phyloP scores from a whole-genome alignment of 257 asterid genomes.

The Fraxinus quadrangulata region DNA sequence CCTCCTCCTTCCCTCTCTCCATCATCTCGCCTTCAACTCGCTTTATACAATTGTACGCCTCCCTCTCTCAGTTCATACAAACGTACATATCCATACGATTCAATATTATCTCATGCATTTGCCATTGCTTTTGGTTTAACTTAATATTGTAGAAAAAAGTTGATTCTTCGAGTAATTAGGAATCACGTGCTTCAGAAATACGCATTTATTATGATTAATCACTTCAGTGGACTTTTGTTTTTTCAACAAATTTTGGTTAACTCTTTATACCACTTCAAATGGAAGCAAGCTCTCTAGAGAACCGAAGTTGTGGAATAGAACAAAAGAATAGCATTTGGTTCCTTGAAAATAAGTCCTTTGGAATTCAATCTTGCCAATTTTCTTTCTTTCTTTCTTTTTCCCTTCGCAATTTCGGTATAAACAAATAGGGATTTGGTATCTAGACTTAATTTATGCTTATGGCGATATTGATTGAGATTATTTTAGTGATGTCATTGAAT shows the following conservation, averaged over 20 bases:
- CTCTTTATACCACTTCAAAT: not conserved
- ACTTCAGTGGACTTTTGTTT: not conserved
- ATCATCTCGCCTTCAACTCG: conserved; percentile 29
- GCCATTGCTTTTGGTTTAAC: not conserved
- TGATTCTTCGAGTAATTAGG: not conserved
- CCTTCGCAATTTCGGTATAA: not conserved
- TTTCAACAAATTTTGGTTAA: not conserved
- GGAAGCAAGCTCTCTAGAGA: not conserved
- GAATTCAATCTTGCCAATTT: not conserved
- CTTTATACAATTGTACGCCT: conserved; percentile 42
- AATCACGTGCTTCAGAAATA: not conserved
- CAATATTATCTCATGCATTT: not conserved
- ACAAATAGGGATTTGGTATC: not conserved
- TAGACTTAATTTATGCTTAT: not conserved
- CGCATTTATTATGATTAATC: not conserved
- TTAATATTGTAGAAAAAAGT: not conserved
- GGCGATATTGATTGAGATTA: not conserved
- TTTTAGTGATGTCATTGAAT: not conserved
- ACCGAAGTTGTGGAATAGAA: no score
- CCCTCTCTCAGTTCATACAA: conserved; percentile 2
- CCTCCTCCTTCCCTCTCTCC: conserved; percentile 36
- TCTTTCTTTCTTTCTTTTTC: no score
- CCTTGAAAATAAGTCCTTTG: not conserved
- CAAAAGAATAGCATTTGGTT: not conserved
- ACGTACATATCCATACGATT: not conserved